Percentiles rank a stretch among this genome's conserved stretches.
phyloP scores from a whole-genome alignment of 2,329 filamentous ascomycete genomes.

The Talaromyces verruculosus region DNA sequence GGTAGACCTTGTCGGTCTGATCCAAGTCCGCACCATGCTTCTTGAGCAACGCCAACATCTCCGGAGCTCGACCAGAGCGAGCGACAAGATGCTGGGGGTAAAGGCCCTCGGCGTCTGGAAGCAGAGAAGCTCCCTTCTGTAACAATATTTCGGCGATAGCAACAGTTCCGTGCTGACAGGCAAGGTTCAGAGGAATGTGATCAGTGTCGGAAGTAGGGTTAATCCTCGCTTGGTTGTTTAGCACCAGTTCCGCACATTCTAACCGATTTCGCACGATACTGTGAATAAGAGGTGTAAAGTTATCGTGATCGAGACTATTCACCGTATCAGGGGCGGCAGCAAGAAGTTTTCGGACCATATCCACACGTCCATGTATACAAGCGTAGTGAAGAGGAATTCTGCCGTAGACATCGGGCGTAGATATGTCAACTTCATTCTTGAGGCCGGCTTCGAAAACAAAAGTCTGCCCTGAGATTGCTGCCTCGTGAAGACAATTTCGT shows the following conservation, averaged over 20 bases:
- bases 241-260: conserved; percentile 74
- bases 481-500: conserved; percentile 91
- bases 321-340: conserved; percentile 71
- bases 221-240: conserved; percentile 76
- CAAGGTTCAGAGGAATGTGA: conserved; percentile 90
- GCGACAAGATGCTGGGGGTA: conserved; percentile 97
- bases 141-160: conserved; percentile 82
- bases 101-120: conserved; percentile 93
- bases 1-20: conserved; percentile 91
- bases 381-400: conserved; percentile 93
- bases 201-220: conserved; percentile 84
- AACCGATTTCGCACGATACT: conserved; percentile 86
- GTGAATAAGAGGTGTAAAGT: conserved; percentile 94
- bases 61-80: conserved; percentile 76
- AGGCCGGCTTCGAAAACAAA: conserved; percentile 76
- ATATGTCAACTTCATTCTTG: conserved; percentile 71
- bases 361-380: conserved; percentile 86
- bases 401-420: conserved; percentile 87
- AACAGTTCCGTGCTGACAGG: conserved; percentile 87
- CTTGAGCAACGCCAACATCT: conserved; percentile 76
- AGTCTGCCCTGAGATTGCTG: conserved; percentile 86
- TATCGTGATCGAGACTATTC: conserved; percentile 89
- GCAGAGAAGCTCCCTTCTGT: conserved; percentile 72
- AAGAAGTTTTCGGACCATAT: conserved; percentile 75
- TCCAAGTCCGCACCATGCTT: conserved; percentile 86